These are phyloP conservation scores for Globisporangium apiculatum DNA, from an alignment of 352 stramenopile genomes.

Conservation along the genomic window DNA sequence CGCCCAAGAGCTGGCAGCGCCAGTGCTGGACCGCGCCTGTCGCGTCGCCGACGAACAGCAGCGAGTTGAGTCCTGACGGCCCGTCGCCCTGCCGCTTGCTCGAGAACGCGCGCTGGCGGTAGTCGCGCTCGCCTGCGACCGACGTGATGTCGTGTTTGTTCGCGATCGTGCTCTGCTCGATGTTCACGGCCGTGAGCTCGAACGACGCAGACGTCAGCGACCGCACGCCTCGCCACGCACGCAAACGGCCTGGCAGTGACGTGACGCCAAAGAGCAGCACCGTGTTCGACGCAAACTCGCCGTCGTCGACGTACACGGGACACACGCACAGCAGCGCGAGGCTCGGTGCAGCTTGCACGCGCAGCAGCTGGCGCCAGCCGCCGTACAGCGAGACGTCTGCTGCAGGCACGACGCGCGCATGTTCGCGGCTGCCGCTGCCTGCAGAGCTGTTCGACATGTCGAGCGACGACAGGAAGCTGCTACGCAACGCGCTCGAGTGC, in stretches of 20 bases:
- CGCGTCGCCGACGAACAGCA: conserved; percentile 69
- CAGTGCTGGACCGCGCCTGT: conserved; percentile 62
- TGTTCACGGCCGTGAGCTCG: conserved; percentile 37
- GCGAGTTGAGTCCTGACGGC: conserved; percentile 45
- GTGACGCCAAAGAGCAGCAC: conserved; percentile 64
- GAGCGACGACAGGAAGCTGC: conserved; percentile 26
- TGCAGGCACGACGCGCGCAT: conserved; percentile 41
- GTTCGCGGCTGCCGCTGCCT: conserved; percentile 24
- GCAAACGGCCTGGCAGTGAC: conserved; percentile 38
- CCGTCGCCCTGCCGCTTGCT: conserved; percentile 20
- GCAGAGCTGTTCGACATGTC: neutral
- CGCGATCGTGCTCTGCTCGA: conserved; percentile 36
- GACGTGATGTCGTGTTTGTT: conserved; percentile 62
- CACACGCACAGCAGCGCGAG: conserved; percentile 54
- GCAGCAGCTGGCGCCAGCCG: conserved; percentile 49
- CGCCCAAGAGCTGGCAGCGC: conserved; percentile 48
- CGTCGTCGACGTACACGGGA: conserved; percentile 70
- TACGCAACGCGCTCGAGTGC: conserved; percentile 24
- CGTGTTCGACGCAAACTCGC: conserved; percentile 60
- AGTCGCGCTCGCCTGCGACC: conserved; percentile 71
- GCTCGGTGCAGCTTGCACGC: conserved; percentile 21
- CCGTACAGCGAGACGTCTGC: conserved; percentile 71
- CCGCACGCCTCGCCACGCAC: conserved; percentile 56
- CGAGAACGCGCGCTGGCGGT: conserved; percentile 72
- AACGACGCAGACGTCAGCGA: conserved; percentile 29